Evolutionary conservation across 1,139 yeast genomes (phyloP).

Genomic region (Hemisphaericaspora xylofermentans): DNA sequence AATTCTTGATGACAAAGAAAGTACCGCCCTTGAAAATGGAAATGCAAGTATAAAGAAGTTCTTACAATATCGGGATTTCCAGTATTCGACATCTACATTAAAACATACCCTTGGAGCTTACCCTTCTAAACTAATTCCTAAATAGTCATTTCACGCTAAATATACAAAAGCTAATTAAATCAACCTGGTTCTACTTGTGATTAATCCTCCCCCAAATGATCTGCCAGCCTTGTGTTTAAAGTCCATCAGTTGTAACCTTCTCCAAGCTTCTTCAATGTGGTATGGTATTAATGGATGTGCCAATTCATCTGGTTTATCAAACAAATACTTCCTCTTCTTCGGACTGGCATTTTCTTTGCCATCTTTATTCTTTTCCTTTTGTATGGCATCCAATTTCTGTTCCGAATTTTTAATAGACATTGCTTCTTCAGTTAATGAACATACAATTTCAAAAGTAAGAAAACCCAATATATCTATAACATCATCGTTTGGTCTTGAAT

Average conservation of each 20-base stretch:
- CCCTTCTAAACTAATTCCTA: too few species aligned
- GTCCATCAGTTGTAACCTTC: constrained; percentile 67
- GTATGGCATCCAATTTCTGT: constrained; percentile 43
- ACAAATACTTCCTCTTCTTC: constrained; percentile 59
- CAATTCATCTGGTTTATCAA: constrained; percentile 89
- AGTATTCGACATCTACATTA: constrained; percentile 17
- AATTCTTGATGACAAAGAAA: constrained; percentile 26
- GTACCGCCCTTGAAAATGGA: constrained; percentile 16
- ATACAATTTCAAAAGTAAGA: constrained; percentile 92
- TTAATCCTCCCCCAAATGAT: constrained; percentile 73
- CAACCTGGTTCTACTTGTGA: constrained; percentile 42
- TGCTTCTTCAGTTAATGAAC: constrained; percentile 91
- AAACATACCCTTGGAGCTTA: constrained; percentile 9
- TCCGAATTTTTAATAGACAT: constrained; percentile 74
- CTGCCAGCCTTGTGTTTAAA: constrained; percentile 66
- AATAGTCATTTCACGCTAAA: too few species aligned
- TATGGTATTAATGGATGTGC: constrained; percentile 79
- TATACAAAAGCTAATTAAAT: constrained; percentile 30
- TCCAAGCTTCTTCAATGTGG: constrained; percentile 91
- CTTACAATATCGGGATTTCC: constrained; percentile 39
- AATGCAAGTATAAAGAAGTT: constrained; percentile 27
- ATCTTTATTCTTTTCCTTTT: constrained; percentile 24
- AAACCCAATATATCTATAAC: constrained; percentile 95
- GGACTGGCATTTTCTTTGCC: constrained; percentile 25
- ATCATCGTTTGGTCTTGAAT: constrained; percentile 92